These are phyloP conservation scores for Terana coerulea DNA, from an alignment of 768 basidiomycete genomes.

Conservation along the genomic window DNA sequence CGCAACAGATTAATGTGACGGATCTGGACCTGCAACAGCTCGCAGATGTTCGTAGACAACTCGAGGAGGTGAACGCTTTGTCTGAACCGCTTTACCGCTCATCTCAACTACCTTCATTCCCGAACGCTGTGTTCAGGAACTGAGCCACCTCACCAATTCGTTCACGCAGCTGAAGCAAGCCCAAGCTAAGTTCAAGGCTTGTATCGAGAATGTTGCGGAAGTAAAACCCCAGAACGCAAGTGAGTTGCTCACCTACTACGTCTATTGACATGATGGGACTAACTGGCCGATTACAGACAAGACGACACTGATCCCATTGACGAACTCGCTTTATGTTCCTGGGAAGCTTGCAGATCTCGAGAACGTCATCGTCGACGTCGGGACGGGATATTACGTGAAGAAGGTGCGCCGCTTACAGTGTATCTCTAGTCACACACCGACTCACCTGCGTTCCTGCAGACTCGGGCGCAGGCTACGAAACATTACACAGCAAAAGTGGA, in stretches of 20 bases:
- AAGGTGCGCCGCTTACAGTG: conserved; percentile 55
- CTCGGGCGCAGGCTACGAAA: conserved; percentile 71
- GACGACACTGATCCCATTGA: conserved; percentile 87
- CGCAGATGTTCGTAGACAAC: conserved; percentile 82
- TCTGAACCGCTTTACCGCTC: background rate
- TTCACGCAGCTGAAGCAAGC: conserved; percentile 92
- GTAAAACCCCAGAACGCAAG: conserved; percentile 68
- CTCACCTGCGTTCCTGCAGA: conserved; percentile 43
- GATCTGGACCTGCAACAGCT: conserved; percentile 88
- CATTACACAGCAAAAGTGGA: conserved; percentile 82
- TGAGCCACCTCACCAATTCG: conserved; percentile 87
- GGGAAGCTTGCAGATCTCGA: conserved; percentile 82
- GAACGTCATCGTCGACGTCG: conserved; percentile 91
- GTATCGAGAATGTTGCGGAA: conserved; percentile 76
- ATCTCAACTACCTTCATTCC: background rate
- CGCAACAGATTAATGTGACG: conserved; percentile 71
- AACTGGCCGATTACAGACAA: conserved; percentile 51
- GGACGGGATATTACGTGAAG: conserved; percentile 94
- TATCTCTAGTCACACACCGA: background rate
- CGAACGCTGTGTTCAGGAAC: conserved; percentile 55
- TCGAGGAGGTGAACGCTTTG: conserved; percentile 72
- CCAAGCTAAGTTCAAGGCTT: conserved; percentile 86
- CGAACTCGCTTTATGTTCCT: conserved; percentile 93
- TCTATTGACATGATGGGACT: too few species aligned
- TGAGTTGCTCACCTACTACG: conserved; percentile 19